Percentiles rank a stretch among this genome's conserved stretches.
Conservation (phyloP, 2,329 filamentous ascomycete species). For the Nothophoma quercina region DNA sequence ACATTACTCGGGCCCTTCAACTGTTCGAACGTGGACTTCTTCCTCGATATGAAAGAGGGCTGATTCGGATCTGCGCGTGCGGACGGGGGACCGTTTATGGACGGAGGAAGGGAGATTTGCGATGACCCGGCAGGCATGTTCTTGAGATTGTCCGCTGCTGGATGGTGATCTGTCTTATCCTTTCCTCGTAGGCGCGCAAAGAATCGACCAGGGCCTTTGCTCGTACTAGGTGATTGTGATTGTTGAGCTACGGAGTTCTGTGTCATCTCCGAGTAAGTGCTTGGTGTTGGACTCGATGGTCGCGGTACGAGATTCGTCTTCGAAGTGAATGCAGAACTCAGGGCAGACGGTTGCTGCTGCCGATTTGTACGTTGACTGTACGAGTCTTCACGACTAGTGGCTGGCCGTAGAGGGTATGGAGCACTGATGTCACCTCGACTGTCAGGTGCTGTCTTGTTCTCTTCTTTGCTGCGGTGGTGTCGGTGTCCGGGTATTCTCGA, state of each 20-base stretch:
- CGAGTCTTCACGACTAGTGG: conserved; percentile 77
- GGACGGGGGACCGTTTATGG: conserved; percentile 38
- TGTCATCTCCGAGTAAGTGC: conserved; percentile 68
- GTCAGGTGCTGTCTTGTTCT: conserved; percentile 50
- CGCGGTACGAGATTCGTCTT: conserved; percentile 63
- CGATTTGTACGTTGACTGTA: conserved; percentile 53
- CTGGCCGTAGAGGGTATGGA: conserved; percentile 70
- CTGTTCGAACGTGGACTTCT: conserved; percentile 31
- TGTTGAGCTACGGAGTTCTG: conserved; percentile 57
- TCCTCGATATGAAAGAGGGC: conserved; percentile 34
- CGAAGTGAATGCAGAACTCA: conserved; percentile 60
- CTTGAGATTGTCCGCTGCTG: conserved; percentile 48
- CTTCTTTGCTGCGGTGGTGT: conserved; percentile 72
- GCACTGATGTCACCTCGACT: conserved; percentile 45
- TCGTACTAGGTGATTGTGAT: conserved; percentile 65
- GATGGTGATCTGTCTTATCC: conserved; percentile 56
- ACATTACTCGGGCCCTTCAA: conserved; percentile 29
- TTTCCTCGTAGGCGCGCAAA: conserved; percentile 62
- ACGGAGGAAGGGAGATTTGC: conserved; percentile 50
- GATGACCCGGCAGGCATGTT: conserved; percentile 47
- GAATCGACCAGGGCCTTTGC: conserved; percentile 57
- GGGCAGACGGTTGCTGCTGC: conserved; percentile 58
- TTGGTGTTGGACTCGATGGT: conserved; percentile 83
- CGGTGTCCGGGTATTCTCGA: conserved; percentile 66
- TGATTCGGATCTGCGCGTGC: conserved; percentile 41